Evolutionary conservation across 164 flowering plant genomes (phyloP).

Genomic region (Liriodendron chinense): DNA sequence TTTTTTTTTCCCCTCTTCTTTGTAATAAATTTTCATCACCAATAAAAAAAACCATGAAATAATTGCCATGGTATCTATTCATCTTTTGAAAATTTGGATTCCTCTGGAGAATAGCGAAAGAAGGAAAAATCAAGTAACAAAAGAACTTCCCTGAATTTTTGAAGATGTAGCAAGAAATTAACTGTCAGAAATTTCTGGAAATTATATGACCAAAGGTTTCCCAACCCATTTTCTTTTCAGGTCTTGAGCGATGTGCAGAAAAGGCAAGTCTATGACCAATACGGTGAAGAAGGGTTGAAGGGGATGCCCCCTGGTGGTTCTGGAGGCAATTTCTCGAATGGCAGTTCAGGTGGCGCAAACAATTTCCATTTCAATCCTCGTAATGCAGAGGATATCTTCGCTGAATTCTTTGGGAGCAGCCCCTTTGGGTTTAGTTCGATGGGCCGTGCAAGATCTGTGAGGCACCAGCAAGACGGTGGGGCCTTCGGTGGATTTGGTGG

Average conservation of each 20-base stretch:
- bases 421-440: slow-evolving; percentile 40
- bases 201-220: not conserved
- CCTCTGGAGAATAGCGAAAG: no score
- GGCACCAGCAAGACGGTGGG: slow-evolving; percentile 28
- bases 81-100: no score
- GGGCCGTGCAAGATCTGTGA: slow-evolving; percentile 28
- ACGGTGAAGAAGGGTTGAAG: slow-evolving; percentile 62
- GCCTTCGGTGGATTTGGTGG: slow-evolving; percentile 26
- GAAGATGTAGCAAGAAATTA: not conserved
- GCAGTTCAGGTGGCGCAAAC: slow-evolving; percentile 25
- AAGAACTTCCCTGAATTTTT: not conserved
- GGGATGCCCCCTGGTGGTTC: slow-evolving; percentile 42
- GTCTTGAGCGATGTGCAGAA: slow-evolving; percentile 62
- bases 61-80: no score
- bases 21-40: no score
- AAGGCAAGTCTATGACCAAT: slow-evolving; percentile 55
- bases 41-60: not conserved
- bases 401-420: slow-evolving; percentile 53
- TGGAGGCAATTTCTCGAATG: slow-evolving; percentile 19
- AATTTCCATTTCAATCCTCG: slow-evolving; percentile 49
- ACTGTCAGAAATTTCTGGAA: not conserved
- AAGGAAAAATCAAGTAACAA: no score
- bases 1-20: not conserved
- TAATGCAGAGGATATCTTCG: slow-evolving; percentile 55
- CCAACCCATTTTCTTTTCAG: slow-evolving; percentile 18